Percentiles rank a stretch among this genome's conserved stretches.
Conservation (phyloP, 495 filamentous ascomycete species). For the Chaetomium fimeti region DNA sequence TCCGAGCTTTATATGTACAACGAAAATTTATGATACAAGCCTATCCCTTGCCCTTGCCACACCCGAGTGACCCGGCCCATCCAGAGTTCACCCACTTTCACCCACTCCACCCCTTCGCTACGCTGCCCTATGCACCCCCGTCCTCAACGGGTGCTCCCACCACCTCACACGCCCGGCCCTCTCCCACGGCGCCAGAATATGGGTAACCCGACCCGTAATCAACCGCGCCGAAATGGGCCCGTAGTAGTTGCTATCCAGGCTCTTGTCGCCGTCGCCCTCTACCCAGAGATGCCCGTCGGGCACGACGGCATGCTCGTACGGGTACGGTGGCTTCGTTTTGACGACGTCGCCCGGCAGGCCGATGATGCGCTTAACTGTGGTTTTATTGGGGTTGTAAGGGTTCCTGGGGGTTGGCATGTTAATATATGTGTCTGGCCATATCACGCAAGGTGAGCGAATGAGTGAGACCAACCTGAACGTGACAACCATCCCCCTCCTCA, state of each 20-base stretch:
- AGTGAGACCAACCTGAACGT: conserved; percentile 44
- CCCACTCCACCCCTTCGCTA: neutral
- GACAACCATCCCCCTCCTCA: conserved; percentile 56
- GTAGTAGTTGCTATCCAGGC: conserved; percentile 72
- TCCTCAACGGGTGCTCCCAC: conserved; percentile 45
- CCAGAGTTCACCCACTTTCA: neutral
- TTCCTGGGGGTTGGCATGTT: conserved; percentile 46
- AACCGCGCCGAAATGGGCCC: conserved; percentile 64
- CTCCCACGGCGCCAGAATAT: conserved; percentile 60
- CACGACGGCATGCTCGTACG: conserved; percentile 55
- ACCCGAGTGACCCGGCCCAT: neutral
- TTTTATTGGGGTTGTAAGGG: conserved; percentile 58
- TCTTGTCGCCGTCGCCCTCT: conserved; percentile 65
- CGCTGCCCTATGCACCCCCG: conserved; percentile 18
- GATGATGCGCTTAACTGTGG: conserved; percentile 67
- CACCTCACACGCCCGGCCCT: conserved; percentile 52
- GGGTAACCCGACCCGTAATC: conserved; percentile 61
- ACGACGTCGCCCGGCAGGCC: conserved; percentile 69
- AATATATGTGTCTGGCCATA: too few species aligned
- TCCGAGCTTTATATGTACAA: neutral
- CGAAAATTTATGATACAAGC: neutral
- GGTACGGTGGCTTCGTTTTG: conserved; percentile 59
- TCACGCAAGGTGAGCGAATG: neutral
- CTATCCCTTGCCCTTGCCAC: neutral
- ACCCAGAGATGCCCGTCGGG: conserved; percentile 76